Evolutionary conservation across 768 basidiomycete species (phyloP), one percentile per base, ranked within the genome.

Genomic region (Hericium coralloides): DNA sequence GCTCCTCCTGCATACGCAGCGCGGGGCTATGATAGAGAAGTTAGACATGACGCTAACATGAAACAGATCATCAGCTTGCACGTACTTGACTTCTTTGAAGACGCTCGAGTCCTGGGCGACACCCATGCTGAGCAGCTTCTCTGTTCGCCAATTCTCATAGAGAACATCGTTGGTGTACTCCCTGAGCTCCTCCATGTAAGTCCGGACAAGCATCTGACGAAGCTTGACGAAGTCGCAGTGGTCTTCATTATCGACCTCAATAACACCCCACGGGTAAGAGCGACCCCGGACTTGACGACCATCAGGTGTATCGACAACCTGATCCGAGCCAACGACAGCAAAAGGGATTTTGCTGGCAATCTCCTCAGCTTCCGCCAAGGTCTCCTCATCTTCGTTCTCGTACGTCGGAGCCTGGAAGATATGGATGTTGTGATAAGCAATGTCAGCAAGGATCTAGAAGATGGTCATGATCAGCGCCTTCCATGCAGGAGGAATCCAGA

Each of bases 171-270:
- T 95, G 64, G 97, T 98, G 72, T 95, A 91, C 74, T 98, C 97
- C 67, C 95, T 79, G 63, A 99, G 79, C 71, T 99, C 97, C 71
- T 99, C 97, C 97, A 99, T 99, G 71, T 98, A 97, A 10, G 95
- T 98, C 56, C 97, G 83, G 64, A 99, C 89, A 38, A 99, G 88
- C 97, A 99, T 98, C 72, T 98, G 97, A 53, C 97, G 88, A 59
- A 99, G 88, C 74, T 98, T 98, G 72, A 98, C 95, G 69, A 99
- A 99, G 71, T 99, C 97, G 64, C 97, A 99, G 69, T 99, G 97
- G 17, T 93, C 91, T 69, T 98, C 97, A 66, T 99, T 98, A 77
- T 99, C 97, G 23, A 99, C 97, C 70, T 99, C 97, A 62, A 98
- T 93, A 52, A 95, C 87, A 70, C 97, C 97, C 97, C 97, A 99